Conservation (phyloP, 306 rosid genomes). For the Canavalia gladiata region DNA sequence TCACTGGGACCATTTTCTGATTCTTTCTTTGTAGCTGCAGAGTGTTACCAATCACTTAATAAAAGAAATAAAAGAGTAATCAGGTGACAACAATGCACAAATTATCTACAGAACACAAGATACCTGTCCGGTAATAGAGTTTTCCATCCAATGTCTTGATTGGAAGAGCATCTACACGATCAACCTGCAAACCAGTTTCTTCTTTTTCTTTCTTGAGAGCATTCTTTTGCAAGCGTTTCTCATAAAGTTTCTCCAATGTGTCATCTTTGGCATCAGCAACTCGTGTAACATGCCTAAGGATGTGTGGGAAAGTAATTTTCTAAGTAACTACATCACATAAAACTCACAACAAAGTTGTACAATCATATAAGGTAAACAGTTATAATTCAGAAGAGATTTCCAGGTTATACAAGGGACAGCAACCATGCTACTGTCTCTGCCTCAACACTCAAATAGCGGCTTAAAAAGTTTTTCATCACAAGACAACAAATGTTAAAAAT, state of each 20-base stretch:
- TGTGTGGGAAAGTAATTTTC: constrained; percentile 25
- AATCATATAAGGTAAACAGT: not conserved
- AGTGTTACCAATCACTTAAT: constrained; percentile 40
- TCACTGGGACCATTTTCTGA: constrained; percentile 55
- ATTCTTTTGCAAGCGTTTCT: constrained; percentile 74
- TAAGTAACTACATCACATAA: constrained; percentile 25
- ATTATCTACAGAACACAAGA: not conserved
- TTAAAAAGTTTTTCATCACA: not conserved
- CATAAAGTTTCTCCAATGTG: constrained; percentile 85
- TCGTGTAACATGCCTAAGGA: constrained; percentile 84
- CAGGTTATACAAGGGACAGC: not conserved
- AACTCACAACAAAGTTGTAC: constrained; percentile 28
- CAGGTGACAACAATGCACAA: constrained; percentile 33
- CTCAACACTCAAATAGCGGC: constrained; percentile 15
- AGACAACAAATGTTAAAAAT: not conserved
- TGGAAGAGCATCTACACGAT: constrained; percentile 92
- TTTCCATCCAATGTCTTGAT: constrained; percentile 84
- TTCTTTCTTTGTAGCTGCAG: constrained; percentile 59
- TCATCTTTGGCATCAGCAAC: constrained; percentile 94
- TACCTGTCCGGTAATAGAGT: constrained; percentile 74
- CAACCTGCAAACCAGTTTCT: constrained; percentile 67
- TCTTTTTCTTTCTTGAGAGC: constrained; percentile 69
- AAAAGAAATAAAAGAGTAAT: not conserved
- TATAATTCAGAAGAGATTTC: constrained; percentile 15
- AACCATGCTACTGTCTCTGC: not conserved